phyloP scores from a whole-genome alignment of 768 basidiomycete genomes.

The Trametes gibbosa region DNA sequence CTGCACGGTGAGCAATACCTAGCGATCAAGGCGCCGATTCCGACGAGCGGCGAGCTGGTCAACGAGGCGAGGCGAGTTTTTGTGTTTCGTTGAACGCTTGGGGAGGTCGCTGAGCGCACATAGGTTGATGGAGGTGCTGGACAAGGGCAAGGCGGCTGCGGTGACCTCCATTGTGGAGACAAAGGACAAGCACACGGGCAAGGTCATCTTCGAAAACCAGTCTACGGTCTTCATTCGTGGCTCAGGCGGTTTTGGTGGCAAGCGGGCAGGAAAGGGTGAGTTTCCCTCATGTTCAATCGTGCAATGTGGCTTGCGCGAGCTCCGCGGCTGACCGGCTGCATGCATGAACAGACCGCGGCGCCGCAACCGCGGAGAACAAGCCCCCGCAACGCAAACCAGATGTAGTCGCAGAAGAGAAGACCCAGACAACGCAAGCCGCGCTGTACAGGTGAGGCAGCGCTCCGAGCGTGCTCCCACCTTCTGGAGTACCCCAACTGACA shows the following conservation, averaged over 20 bases:
- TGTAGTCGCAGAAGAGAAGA: conserved; percentile 86
- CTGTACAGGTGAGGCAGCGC: conserved; percentile 68
- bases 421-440: conserved; percentile 77
- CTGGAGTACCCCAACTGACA: not conserved
- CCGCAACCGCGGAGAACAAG: conserved; percentile 78
- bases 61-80: conserved; percentile 62
- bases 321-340: not conserved
- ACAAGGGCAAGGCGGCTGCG: conserved; percentile 93
- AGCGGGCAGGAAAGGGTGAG: conserved; percentile 76
- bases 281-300: not conserved
- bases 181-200: conserved; percentile 72
- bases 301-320: not conserved
- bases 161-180: conserved; percentile 80
- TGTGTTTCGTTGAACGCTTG: not conserved
- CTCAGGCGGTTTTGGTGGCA: conserved; percentile 94
- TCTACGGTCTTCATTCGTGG: conserved; percentile 91
- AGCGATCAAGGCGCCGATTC: conserved; percentile 81
- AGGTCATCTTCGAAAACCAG: conserved; percentile 89
- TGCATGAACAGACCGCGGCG: conserved; percentile 68
- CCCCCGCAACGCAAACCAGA: conserved; percentile 86
- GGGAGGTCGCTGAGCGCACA: not conserved
- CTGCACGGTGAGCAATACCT: conserved; percentile 97
- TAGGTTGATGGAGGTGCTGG: conserved; percentile 76
- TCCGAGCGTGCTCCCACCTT: not conserved
- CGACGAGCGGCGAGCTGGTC: conserved; percentile 77